Evolutionary conservation across 352 stramenopile genomes (phyloP).

Genomic region (Phytophthora hybrid): DNA sequence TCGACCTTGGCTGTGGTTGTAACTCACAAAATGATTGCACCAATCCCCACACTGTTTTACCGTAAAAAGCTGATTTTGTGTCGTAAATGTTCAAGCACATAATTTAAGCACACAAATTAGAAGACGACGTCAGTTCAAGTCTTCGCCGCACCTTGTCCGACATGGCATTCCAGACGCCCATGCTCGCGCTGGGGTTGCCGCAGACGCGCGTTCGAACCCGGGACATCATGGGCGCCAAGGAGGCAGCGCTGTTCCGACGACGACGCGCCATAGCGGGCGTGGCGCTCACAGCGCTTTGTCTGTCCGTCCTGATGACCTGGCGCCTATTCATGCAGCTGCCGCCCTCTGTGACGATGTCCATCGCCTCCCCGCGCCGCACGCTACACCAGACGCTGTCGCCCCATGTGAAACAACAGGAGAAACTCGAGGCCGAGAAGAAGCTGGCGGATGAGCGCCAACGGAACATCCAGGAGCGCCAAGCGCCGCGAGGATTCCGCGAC

Average conservation of each 20-base stretch:
- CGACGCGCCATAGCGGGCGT: constrained; percentile 31
- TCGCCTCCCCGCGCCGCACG: constrained; percentile 37
- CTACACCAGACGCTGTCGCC: constrained; percentile 32
- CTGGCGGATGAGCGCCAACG: constrained; percentile 28
- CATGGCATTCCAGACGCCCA: constrained; percentile 65
- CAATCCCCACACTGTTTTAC: no score
- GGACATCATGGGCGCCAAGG: constrained; percentile 19
- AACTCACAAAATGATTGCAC: no score
- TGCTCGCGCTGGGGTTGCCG: constrained; percentile 61
- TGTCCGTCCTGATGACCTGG: constrained; percentile 56
- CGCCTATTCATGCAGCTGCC: constrained; percentile 46
- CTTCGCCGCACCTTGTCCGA: not conserved
- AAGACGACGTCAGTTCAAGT: constrained; percentile 7
- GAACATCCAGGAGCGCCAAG: constrained; percentile 7
- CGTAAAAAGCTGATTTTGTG: no score
- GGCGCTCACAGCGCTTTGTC: constrained; percentile 40
- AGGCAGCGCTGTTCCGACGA: constrained; percentile 27
- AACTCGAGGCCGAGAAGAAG: constrained; percentile 23
- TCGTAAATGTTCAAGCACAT: no score
- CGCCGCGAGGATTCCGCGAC: constrained; percentile 58
- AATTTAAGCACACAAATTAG: no score
- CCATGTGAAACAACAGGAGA: constrained; percentile 29
- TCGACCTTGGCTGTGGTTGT: no score
- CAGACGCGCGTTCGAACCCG: constrained; percentile 43
- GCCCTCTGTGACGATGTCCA: constrained; percentile 18